Evolutionary conservation across 2,329 filamentous ascomycete genomes (phyloP), one percentile per base, ranked within the genome.

Genomic region (Elsinoe australis): DNA sequence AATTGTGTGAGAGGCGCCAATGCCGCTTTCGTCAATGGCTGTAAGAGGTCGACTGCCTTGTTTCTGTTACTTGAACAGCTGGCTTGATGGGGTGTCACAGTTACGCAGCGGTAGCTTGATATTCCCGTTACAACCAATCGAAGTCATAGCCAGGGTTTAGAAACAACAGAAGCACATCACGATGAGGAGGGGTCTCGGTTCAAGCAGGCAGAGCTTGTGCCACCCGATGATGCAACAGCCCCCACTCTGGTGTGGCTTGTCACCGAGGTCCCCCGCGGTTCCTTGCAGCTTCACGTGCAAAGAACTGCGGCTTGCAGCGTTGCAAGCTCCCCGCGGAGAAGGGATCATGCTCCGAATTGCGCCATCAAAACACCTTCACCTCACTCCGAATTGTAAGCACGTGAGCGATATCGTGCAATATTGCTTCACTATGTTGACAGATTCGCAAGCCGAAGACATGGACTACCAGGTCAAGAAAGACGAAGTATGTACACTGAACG

Each of bases 191-290:
- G 17, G n/a, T 29, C 21, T 12, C 21, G 17, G 39, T 32, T 15
- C n/a, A 44, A 32, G 17, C 10, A 8, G 18, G 10, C 19, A 12
- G 12, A 18, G 17, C 21, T 39, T 19, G 19, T 6, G 39, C 39
- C 39, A 44, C 24, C 14, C 39, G 12, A 32, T 44, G 39, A 44
- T 44, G 39, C 39, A 44, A 44, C 17, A 18, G 15, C n/a, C 39
- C 39, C 39, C 39, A 26, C 26, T 18, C 28, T 31, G 26, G 26
- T 29, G 26, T 29, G 26, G 26, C 26, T 29, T 6, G 26, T 29
- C 26, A 12, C 26, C 26, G 26, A 29, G 26, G 26, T 29, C 26
- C 28, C 19, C 6, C 21, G 12, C 10, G 4, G 32, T 35, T 8
- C 32, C 32, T 35, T 35, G 32, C 32, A 35, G 32, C 31, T 5